phyloP scores from a whole-genome alignment of 2,329 filamentous ascomycete genomes.

The Fusarium equiseti region DNA sequence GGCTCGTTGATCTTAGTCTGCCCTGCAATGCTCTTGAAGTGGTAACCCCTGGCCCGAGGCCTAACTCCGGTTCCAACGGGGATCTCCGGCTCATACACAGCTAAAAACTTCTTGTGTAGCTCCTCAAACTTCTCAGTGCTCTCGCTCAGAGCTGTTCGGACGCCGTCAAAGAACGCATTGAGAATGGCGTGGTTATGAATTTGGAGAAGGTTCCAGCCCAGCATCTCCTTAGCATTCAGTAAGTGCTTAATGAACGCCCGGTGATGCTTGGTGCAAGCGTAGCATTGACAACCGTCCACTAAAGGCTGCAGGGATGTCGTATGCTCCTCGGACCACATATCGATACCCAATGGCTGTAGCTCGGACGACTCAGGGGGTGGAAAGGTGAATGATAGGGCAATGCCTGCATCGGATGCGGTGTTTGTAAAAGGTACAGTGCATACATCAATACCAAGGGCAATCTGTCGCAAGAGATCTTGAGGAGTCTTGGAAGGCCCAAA shows the following conservation, averaged over 20 bases:
- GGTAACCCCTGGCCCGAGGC: conserved; percentile 84
- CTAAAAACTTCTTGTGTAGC: conserved; percentile 57
- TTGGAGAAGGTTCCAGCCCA: conserved; percentile 92
- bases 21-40: conserved; percentile 77
- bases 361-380: conserved; percentile 56
- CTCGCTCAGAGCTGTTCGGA: conserved; percentile 73
- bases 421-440: conserved; percentile 82
- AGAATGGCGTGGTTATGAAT: conserved; percentile 88
- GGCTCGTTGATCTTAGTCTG: conserved; percentile 76
- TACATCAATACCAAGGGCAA: conserved; percentile 83
- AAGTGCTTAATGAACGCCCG: conserved; percentile 90
- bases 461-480: conserved; percentile 80
- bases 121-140: conserved; percentile 71
- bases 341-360: conserved; percentile 71
- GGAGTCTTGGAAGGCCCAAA: conserved; percentile 78
- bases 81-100: conserved; percentile 75
- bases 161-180: conserved; percentile 76
- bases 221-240: conserved; percentile 92
- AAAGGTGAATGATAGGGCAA: conserved; percentile 85
- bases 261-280: conserved; percentile 86
- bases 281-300: conserved; percentile 76
- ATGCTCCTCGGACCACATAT: conserved; percentile 79
- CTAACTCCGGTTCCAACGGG: conserved; percentile 81
- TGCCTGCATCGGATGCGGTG: conserved; percentile 81
- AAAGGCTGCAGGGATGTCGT: conserved; percentile 74